Evolutionary conservation across 129 eudicot genomes (phyloP).

Genomic region (Ambrosia trifida): DNA sequence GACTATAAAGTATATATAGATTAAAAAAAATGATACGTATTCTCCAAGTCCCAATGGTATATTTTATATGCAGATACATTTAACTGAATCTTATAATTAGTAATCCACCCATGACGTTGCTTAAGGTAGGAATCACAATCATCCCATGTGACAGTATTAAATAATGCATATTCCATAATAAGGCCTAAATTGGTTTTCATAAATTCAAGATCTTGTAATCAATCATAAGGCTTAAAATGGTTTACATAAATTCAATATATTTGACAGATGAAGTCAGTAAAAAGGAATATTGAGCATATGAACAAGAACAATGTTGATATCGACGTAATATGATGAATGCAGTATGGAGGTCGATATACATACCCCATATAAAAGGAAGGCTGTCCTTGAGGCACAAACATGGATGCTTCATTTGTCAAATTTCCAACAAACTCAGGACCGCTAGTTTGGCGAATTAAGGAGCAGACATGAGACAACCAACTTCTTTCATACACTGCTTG

Average conservation of each 20-base stretch:
- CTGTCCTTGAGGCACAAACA: slow-evolving; percentile 18
- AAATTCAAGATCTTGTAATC: background rate
- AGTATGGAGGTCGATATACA: slow-evolving; percentile 6
- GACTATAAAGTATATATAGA: background rate
- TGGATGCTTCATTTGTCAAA: slow-evolving; percentile 34
- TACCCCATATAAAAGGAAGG: background rate
- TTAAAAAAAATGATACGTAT: background rate
- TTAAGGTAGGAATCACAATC: background rate
- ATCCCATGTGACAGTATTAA: slow-evolving; percentile 4
- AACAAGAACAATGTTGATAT: slow-evolving; percentile 9
- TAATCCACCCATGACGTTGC: slow-evolving; percentile 3
- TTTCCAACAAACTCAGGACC: slow-evolving; percentile 16
- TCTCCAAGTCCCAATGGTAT: slow-evolving; percentile 6
- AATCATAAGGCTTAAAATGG: background rate
- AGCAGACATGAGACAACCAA: slow-evolving; percentile 26
- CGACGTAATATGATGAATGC: slow-evolving; percentile 8
- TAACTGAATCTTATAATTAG: background rate
- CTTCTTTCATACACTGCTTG: slow-evolving; percentile 30
- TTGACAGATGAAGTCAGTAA: background rate
- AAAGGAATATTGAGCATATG: slow-evolving; percentile 15
- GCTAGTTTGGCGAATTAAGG: slow-evolving; percentile 22
- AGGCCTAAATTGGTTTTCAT: background rate
- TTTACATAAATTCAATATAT: background rate
- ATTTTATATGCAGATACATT: slow-evolving; percentile 11
- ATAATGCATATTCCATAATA: background rate